Evolutionary conservation across 257 asterid species (phyloP).

Genomic region (Solanum etuberosum): DNA sequence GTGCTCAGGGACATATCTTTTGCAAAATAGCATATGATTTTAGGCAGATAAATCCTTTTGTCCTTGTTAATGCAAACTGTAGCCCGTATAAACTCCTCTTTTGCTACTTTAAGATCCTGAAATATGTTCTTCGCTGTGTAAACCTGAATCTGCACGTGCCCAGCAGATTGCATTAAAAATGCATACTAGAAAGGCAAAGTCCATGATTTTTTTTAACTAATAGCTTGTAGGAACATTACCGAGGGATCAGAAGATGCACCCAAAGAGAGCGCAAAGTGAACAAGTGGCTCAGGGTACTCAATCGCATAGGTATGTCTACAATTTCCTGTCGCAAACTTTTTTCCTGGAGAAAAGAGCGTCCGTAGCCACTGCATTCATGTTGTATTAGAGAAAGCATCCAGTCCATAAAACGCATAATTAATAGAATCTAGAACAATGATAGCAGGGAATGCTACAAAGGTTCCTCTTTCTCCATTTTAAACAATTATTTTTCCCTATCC

Average conservation of each 20-base stretch:
- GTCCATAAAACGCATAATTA: background rate
- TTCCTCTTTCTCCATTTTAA: background rate
- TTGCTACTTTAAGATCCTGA: conserved; percentile 56
- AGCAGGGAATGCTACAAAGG: background rate
- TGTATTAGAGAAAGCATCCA: background rate
- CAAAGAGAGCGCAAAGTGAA: conserved; percentile 80
- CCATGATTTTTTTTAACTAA: background rate
- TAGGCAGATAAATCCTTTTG: conserved; percentile 60
- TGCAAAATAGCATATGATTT: conserved; percentile 43
- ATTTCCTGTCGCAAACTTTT: conserved; percentile 42
- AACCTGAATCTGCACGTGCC: conserved; percentile 47
- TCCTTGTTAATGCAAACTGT: conserved; percentile 48
- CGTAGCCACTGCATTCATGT: conserved; percentile 63
- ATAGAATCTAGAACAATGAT: background rate
- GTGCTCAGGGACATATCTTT: conserved; percentile 66
- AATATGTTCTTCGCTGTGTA: conserved; percentile 53
- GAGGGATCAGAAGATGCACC: conserved; percentile 75
- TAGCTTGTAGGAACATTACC: conserved; percentile 26
- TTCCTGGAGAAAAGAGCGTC: conserved; percentile 65
- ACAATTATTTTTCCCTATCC: background rate
- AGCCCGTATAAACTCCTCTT: conserved; percentile 61
- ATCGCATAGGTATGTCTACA: conserved; percentile 49
- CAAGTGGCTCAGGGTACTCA: conserved; percentile 81
- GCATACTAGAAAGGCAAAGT: background rate
- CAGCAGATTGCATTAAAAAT: background rate